Conservation (phyloP, 805 yeast species). For the Cyberlindnera japonica region DNA sequence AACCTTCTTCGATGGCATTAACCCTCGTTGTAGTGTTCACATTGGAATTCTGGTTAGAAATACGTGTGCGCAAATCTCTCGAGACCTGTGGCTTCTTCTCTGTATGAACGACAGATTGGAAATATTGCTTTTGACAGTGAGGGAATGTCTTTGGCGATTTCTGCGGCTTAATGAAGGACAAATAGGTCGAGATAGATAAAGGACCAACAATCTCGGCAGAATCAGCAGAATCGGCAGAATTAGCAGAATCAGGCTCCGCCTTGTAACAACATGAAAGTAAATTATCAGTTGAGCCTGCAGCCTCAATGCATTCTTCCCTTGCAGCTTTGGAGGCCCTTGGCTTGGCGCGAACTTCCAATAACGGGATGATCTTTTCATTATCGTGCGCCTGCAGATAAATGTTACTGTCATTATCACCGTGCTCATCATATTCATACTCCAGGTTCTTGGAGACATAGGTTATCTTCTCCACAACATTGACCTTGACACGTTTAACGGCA, state of each 20-base stretch:
- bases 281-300: conserved; percentile 55
- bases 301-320: conserved; percentile 55
- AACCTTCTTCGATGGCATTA: conserved; percentile 19
- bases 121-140: conserved; percentile 8
- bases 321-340: conserved; percentile 40
- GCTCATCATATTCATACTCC: conserved; percentile 49
- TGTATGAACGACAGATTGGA: conserved; percentile 8
- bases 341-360: conserved; percentile 64
- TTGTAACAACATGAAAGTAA: conserved; percentile 54
- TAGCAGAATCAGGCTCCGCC: conserved; percentile 16
- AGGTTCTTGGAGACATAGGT: conserved; percentile 57
- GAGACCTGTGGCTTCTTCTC: conserved; percentile 12
- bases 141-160: conserved; percentile 5
- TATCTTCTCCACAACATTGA: conserved; percentile 64
- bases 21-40: conserved; percentile 13
- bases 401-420: conserved; percentile 6
- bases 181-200: conserved; percentile 13
- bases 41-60: conserved; percentile 12
- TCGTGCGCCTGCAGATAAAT: conserved; percentile 12
- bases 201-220: conserved; percentile 24
- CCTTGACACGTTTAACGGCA: conserved; percentile 56
- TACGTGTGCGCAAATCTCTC: conserved; percentile 9
- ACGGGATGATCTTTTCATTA: conserved; percentile 50
- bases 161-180: conserved; percentile 24
- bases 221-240: too few species aligned